Base-by-base conservation (phyloP, 345 rosid genomes). In the Lepidium sativum region DNA sequence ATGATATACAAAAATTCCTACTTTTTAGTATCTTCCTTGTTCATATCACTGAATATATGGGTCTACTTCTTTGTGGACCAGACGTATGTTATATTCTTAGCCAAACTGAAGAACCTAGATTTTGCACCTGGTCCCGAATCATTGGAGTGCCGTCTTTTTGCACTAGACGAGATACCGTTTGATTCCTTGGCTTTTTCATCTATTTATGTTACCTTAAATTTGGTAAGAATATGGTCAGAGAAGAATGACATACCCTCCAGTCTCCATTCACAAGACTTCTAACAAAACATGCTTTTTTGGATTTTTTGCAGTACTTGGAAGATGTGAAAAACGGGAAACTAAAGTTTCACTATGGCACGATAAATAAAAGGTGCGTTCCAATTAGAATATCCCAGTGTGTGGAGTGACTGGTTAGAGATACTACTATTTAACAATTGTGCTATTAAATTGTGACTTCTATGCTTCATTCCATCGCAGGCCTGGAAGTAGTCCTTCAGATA, bases 101-200 rank as follows among this genome's bases (percentile, higher is more conserved):
- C 97, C 4, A 90, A 83, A 83, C 62, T 94, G 82, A 91, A 81
- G 86, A 84, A 77, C 69, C 84, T 85, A 35, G 78, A 79, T 43
- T 88, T 94, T 48, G 80, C 92, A 35, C 96, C 97, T 8, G 99
- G 99, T 60, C 92, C 95, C 7, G 97, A 94, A 69, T 94, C 99
- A 54, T 76, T 81, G 38, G 99, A 94, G 70, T 94, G 97, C 33
- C 81, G 59, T 54, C 96, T 94, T 61, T 94, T 90, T 65, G 69
- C 83, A 31, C 71, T 90, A 57, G 96, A 85, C 8, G 87, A 88
- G 41, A 83, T 94, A 71, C 97, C 99, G 41, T 88, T 88, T 78
- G 86, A 88, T 74, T 90, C 95, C 55, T 61, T 94, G 73, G 88
- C 99, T 34, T 94, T 94, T 78, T 94, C 99, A 17, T 94, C 99